Evolutionary conservation across 2,329 filamentous ascomycete genomes (phyloP).

Genomic region (Colletotrichum australisinense): DNA sequence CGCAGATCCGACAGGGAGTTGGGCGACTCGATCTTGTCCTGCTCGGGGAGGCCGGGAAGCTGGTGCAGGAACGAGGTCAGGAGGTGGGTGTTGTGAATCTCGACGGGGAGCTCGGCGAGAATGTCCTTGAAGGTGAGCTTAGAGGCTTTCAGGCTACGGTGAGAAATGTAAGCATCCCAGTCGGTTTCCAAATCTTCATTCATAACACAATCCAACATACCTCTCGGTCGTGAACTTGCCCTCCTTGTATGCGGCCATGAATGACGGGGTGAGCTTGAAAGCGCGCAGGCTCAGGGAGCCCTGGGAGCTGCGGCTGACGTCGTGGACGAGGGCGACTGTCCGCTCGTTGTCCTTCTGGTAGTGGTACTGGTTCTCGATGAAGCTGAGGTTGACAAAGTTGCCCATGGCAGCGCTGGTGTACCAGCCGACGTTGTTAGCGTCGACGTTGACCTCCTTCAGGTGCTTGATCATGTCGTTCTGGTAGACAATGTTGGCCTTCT

Average conservation of each 20-base stretch:
- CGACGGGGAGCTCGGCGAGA: slow-evolving; percentile 87
- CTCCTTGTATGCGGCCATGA: slow-evolving; percentile 95
- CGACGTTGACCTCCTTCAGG: slow-evolving; percentile 96
- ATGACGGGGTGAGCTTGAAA: slow-evolving; percentile 87
- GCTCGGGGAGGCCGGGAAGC: slow-evolving; percentile 75
- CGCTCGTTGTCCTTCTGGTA: slow-evolving; percentile 96
- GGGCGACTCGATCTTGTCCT: slow-evolving; percentile 79
- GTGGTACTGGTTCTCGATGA: slow-evolving; percentile 97
- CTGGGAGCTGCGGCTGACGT: slow-evolving; percentile 94
- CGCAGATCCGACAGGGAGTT: slow-evolving; percentile 82
- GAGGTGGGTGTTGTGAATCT: slow-evolving; percentile 96
- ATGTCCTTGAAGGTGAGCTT: slow-evolving; percentile 95
- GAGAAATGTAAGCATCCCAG: no score
- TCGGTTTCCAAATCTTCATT: no score
- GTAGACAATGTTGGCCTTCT: slow-evolving; percentile 89
- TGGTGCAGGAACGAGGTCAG: slow-evolving; percentile 96
- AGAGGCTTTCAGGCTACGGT: slow-evolving; percentile 79
- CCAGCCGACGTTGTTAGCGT: slow-evolving; percentile 98
- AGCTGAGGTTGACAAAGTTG: slow-evolving; percentile 94
- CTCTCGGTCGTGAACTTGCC: slow-evolving; percentile 96
- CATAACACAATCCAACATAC: slow-evolving; percentile 57
- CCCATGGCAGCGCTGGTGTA: slow-evolving; percentile 99
- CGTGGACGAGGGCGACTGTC: slow-evolving; percentile 91
- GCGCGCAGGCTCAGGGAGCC: slow-evolving; percentile 90
- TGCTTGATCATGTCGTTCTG: slow-evolving; percentile 98